phyloP scores from a whole-genome alignment of 169 alveolate species.

The Eimeria necatrix region DNA sequence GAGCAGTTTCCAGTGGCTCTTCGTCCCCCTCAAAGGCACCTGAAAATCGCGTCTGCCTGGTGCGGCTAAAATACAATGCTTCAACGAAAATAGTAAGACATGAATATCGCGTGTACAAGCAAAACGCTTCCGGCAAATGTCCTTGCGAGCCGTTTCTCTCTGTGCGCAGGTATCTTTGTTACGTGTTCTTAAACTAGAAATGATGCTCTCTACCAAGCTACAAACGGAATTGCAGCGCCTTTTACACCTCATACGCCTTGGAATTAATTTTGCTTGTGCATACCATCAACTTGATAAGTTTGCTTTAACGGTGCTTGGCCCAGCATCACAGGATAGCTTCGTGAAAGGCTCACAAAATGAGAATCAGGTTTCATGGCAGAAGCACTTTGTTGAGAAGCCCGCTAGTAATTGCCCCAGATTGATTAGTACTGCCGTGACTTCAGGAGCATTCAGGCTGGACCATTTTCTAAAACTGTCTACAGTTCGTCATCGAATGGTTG shows the following conservation, averaged over 20 bases:
- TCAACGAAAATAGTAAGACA: neutral
- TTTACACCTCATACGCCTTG: constrained; percentile 6
- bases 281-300: constrained; percentile 5
- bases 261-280: neutral
- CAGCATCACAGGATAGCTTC: neutral
- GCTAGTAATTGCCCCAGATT: neutral
- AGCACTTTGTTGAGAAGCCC: neutral
- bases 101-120: neutral
- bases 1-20: neutral
- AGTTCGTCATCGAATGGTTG: neutral
- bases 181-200: neutral
- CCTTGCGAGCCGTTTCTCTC: neutral
- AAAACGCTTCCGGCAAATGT: neutral
- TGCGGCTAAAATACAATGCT: neutral
- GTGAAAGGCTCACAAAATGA: neutral
- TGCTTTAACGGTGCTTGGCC: constrained; percentile 1
- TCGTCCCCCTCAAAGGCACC: neutral
- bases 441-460: neutral
- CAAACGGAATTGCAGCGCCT: neutral
- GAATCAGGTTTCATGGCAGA: neutral
- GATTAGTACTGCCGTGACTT: neutral
- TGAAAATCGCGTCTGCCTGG: neutral
- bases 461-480: too few species aligned
- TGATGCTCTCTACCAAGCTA: neutral
- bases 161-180: constrained; percentile 20